Evolutionary conservation across 1,284 basidiomycete species (phyloP).

Genomic region (Inonotus obliquus): DNA sequence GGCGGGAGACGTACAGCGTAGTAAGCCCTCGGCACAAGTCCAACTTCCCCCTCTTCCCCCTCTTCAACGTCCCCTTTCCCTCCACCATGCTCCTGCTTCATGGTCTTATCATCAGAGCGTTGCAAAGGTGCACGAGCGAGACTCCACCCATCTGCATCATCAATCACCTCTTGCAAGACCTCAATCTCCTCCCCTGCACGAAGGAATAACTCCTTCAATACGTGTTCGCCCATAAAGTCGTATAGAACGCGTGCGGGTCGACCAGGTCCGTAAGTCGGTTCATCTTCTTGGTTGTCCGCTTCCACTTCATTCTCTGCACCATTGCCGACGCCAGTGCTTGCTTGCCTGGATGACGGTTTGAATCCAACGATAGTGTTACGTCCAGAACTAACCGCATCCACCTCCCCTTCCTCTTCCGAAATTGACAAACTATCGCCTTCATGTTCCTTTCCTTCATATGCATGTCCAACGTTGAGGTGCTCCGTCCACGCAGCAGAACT

Average conservation of each 20-base stretch:
- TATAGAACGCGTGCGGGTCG: slow-evolving; percentile 62
- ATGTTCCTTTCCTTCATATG: neutral
- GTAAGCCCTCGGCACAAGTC: slow-evolving; percentile 64
- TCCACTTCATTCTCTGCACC: slow-evolving; percentile 33
- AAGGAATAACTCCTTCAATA: slow-evolving; percentile 64
- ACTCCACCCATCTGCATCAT: slow-evolving; percentile 59
- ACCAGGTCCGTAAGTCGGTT: slow-evolving; percentile 23
- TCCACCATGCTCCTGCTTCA: slow-evolving; percentile 30
- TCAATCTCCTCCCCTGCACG: slow-evolving; percentile 62
- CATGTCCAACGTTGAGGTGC: slow-evolving; percentile 38
- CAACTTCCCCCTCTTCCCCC: slow-evolving; percentile 45
- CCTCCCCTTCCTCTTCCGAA: slow-evolving; percentile 21
- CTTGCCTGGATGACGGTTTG: neutral
- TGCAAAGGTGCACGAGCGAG: slow-evolving; percentile 37
- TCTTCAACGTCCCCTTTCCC: slow-evolving; percentile 24
- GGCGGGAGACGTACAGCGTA: slow-evolving; percentile 53
- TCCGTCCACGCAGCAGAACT: slow-evolving; percentile 72
- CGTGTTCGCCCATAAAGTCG: slow-evolving; percentile 65
- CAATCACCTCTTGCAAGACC: slow-evolving; percentile 58
- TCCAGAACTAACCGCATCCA: neutral
- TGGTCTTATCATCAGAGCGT: slow-evolving; percentile 3
- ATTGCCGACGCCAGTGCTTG: too few relatives aligned
- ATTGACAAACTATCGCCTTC: slow-evolving; percentile 24
- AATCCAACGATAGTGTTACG: neutral
- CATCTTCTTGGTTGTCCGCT: slow-evolving; percentile 19